Evolutionary conservation across 2,329 filamentous ascomycete genomes (phyloP), one percentile per base, ranked within the genome.

Genomic region (Dothiorella sarmentorum): DNA sequence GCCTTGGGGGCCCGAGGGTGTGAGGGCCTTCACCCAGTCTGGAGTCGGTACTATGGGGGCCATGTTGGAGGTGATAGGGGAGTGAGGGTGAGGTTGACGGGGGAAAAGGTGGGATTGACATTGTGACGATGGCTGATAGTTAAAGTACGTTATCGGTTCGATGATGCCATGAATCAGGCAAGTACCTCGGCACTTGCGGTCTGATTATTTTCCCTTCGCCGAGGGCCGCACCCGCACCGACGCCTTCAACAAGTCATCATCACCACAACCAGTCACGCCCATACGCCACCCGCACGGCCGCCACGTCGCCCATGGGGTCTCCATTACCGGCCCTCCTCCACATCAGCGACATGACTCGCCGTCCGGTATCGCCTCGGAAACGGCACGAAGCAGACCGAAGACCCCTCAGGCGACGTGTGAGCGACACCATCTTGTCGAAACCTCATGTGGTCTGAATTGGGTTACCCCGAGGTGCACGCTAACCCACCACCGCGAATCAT

Each of bases 11-110:
- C 82, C 82, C 2, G 87, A 79, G 33, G 85, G 85, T 76, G 81
- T 85, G 64, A 89, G 77, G 64, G 82, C 79, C 72, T 85, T 84
- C 65, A 89, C 86, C 86, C 86, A 89, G 72, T 81, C 76, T 37
- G 83, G 83, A 64, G 79, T 73, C 56, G 69, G 71, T 24, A 56
- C 18, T 40, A 53, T 40, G 49, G 49, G 49, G 22, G 55, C 33
- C 55, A 58, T 58, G 22, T 40, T 18, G 24, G 43, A 31, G 43
- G 35, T n/a, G 13, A 20, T 11, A 43, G 33, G 24, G 11, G 24
- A 31, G 35, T 17, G 33, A 13, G 24, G 24, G 22, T 29, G 49
- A 11, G 47, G 29, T 9, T 40, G 55, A 29, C n/a, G 33, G 43
- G 37, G 42, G 22, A 35, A 26, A 10, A 17, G 47, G 27, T 11